Conservation (phyloP, 179 eudicot species). For the Silene noctiflora region DNA sequence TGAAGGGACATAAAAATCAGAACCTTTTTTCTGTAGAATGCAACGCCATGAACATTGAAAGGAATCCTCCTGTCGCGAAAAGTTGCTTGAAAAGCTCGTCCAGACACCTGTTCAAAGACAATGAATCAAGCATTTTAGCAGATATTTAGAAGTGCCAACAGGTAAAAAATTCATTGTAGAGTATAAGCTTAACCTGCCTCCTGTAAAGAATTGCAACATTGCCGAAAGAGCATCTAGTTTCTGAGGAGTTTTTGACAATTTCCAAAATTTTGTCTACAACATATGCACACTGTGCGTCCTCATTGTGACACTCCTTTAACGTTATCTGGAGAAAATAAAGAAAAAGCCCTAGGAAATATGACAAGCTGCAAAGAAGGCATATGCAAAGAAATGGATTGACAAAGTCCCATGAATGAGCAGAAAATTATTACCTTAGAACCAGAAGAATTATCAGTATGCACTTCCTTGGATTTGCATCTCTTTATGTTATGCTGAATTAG, state of each 20-base stretch:
- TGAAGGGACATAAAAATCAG: background rate
- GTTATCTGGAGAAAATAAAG: conserved; percentile 43
- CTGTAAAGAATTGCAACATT: conserved; percentile 82
- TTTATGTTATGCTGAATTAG: conserved; percentile 63
- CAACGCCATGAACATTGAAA: conserved; percentile 89
- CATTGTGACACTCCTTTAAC: conserved; percentile 76
- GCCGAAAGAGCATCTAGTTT: conserved; percentile 52
- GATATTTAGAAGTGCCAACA: conserved; percentile 2
- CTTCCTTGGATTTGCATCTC: conserved; percentile 56
- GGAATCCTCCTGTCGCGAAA: conserved; percentile 80
- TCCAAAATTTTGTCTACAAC: conserved; percentile 86
- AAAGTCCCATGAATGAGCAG: background rate
- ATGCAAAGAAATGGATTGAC: background rate
- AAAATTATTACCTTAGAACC: conserved; percentile 62
- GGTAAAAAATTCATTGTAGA: conserved; percentile 6
- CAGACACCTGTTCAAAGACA: conserved; percentile 57
- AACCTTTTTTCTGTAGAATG: conserved; percentile 94
- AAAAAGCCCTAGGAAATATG: conserved; percentile 1
- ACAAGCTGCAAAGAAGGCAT: background rate
- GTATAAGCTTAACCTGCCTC: conserved; percentile 66
- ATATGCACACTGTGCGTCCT: conserved; percentile 81
- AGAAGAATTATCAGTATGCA: conserved; percentile 71
- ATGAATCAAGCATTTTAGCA: conserved; percentile 12
- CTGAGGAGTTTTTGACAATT: conserved; percentile 46
- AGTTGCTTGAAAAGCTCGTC: conserved; percentile 72